A percentile compares a stretch with the other conserved stretches of the same genome.
phyloP scores from a whole-genome alignment of 2,329 filamentous ascomycete genomes.

The Neospermospora avenae region DNA sequence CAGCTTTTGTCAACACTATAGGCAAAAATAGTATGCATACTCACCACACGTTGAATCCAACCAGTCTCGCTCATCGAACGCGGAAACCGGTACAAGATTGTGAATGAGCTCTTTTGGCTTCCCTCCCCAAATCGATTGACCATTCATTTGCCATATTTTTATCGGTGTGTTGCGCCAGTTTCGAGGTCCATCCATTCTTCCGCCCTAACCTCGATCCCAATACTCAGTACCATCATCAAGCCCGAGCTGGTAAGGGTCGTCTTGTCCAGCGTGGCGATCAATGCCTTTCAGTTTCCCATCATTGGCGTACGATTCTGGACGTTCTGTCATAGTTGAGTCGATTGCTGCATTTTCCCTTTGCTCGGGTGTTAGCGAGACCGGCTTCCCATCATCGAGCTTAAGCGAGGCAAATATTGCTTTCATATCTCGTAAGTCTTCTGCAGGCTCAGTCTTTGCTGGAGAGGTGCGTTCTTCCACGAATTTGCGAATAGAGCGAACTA shows the following conservation, averaged over 20 bases:
- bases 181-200: neutral
- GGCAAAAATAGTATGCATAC: neutral
- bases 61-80: neutral
- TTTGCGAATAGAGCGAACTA: constrained; percentile 72
- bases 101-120: neutral
- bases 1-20: neutral
- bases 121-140: neutral
- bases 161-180: neutral
- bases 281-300: constrained; percentile 3
- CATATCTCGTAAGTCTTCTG: constrained; percentile 70
- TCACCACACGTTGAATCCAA: neutral
- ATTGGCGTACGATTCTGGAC: constrained; percentile 11
- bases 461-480: constrained; percentile 77
- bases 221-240: constrained; percentile 17
- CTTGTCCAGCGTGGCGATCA: constrained; percentile 5
- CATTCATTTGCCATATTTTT: neutral
- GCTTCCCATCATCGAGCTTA: constrained; percentile 45
- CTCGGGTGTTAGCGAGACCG: constrained; percentile 7
- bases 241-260: constrained; percentile 18
- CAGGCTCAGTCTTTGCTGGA: constrained; percentile 52
- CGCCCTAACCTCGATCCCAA: constrained; percentile 9
- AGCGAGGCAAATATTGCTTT: constrained; percentile 68
- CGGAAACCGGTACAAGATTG: neutral
- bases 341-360: constrained; percentile 5
- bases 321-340: constrained; percentile 15